Base-by-base conservation (phyloP, 495 filamentous ascomycete species). In the Lentithecium fluviatile region DNA sequence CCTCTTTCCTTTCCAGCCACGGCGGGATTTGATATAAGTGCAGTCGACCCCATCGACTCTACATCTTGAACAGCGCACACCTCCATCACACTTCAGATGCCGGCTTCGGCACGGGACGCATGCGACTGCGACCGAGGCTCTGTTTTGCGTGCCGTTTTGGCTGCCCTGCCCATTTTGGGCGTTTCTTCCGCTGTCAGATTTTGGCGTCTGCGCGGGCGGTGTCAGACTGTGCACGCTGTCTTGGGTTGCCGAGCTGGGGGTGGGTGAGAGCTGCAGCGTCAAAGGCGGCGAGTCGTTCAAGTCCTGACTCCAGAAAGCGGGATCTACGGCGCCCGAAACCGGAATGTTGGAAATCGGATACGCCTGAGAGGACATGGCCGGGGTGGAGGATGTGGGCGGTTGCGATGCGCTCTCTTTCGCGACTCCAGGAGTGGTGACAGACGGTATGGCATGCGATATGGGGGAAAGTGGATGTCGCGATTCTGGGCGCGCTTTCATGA, bases 81-180 rank as follows among this genome's bases (percentile, higher is more conserved):
- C 64, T 21, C 67, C 67, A 49, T 70, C 67, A 60, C 67, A 70
- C 50, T 82, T 82, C 4, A 84, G 67, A 67, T 84, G 82, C 43
- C 81, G 75, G 50, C 73, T 78, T 13, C 82, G 75, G 68, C 82
- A 85, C 13, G 80, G 77, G 15, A 83, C 70, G 56, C 82, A 85
- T 32, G 82, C 81, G 40, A 70, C 62, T 29, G 67, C 49, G 34
- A 69, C 62, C 17, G 66, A 69, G 10, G 62, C 52, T 52, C 62
- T 62, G 13, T 7, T 15, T 15, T 20, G n/a, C 5, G 49, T 24
- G 37, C 11, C 17, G 25, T 51, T 29, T 37, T 43, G 43, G 20
- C 19, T 40, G 36, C 19, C 8, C 19, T 51, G 21, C 10, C 15
- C 19, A 26, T 21, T 49, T 17, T 26, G 48, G 1, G 26, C 48